Base-by-base conservation (phyloP, 2,329 filamentous ascomycete species). In the Xylaria sp. region DNA sequence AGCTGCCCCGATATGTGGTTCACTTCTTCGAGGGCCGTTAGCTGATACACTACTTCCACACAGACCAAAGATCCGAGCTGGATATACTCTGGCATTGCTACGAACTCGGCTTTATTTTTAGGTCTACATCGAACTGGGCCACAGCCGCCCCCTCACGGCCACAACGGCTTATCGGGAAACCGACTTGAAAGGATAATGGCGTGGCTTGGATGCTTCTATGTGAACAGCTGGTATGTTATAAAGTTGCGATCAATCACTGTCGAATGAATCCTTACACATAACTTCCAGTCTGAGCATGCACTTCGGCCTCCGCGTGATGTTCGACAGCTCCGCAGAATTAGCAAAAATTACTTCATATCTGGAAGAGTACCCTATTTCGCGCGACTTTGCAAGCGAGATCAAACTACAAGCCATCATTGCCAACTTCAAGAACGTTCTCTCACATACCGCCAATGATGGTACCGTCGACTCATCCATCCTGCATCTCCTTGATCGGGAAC, bases 191-290 rank as follows among this genome's bases (percentile, higher is more conserved):
- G 75, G 46, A 67, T 71, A n/a, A 74, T 72, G 61, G 75, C 77
- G 1, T 79, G 77, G 77, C 68, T 79, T 15, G 77, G 76, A 25
- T 79, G 76, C 39, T 79, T 79, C 39, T 76, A 76, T 41, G 74
- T 77, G 25, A 74, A 74, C 64, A 75, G 73, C 56, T 72, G 75
- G 76, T 78, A 72, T 64, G 77, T 69, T 23, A 18, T 43, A n/a
- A 10, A 20, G 15, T 4, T 15, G 28, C 9, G n/a, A 15, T 13
- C 36, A 2, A 1, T 36, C 54, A 33, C 41, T 25, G 9, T 25
- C 15, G 15, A 46, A 18, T 46, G 15, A n/a, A 48, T 28, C n/a
- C 61, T 66, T 36, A 58, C 43, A 28, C 25, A 25, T n/a, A 10
- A 23, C 3, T 13, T 39, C 18, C 49, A 79, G 77, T 51, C 70